Evolutionary conservation across 768 basidiomycete species (phyloP).

Genomic region (Baorangia bicolor): DNA sequence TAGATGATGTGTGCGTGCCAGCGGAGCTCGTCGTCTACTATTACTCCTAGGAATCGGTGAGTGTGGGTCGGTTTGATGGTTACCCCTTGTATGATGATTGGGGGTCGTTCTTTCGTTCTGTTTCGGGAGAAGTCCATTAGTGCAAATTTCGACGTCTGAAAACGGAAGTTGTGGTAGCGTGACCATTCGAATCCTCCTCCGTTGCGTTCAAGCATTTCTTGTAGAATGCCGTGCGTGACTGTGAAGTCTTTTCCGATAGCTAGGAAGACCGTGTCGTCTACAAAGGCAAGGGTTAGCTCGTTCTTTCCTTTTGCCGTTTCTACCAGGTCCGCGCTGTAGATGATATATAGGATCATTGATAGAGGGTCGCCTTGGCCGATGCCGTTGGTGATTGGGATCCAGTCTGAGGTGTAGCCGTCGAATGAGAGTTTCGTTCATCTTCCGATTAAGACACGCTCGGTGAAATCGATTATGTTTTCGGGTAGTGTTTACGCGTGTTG

Average conservation of each 20-base stretch:
- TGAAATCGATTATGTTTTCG: conserved; percentile 1
- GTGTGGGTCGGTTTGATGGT: not conserved
- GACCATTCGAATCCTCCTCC: conserved; percentile 21
- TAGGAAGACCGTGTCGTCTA: conserved; percentile 30
- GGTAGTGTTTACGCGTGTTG: conserved; percentile 9
- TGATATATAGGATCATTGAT: conserved; percentile 30
- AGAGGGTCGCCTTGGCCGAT: conserved; percentile 36
- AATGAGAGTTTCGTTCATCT: conserved; percentile 19
- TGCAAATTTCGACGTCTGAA: conserved; percentile 21
- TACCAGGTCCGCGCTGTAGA: conserved; percentile 31
- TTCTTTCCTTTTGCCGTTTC: not conserved
- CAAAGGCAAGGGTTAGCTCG: conserved; percentile 28
- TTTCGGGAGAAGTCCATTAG: conserved; percentile 13
- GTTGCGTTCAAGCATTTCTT: conserved; percentile 24
- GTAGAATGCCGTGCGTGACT: conserved; percentile 16
- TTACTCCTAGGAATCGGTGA: not conserved
- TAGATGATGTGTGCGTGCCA: not conserved
- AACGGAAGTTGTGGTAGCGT: conserved; percentile 18
- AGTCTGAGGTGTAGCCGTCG: conserved; percentile 21
- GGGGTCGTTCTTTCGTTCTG: not conserved
- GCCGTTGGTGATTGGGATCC: conserved; percentile 16
- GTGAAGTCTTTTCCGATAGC: conserved; percentile 26
- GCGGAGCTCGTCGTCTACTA: not conserved
- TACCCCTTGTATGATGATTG: not conserved
- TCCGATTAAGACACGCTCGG: not conserved